A percentile compares a stretch with the other conserved stretches of the same genome.
Conservation (phyloP, 2,329 filamentous ascomycete genomes). For the Magnaporthiopsis incrustans region DNA sequence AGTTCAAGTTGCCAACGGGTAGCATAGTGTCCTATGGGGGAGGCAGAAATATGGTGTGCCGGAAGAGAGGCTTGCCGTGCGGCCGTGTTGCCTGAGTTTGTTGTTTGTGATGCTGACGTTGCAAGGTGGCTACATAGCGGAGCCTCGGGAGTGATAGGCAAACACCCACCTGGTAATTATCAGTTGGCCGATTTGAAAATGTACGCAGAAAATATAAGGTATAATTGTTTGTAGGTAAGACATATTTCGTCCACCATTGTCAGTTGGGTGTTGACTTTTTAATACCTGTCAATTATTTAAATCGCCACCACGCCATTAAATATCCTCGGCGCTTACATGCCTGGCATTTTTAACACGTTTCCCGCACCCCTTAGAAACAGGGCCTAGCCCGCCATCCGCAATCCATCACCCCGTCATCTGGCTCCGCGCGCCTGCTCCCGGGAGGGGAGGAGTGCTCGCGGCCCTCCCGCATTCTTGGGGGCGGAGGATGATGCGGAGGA, state of each 20-base stretch:
- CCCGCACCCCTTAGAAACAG: neutral
- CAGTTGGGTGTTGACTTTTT: too few species aligned
- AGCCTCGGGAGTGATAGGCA: neutral
- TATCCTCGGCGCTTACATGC: neutral
- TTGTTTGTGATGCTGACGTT: neutral
- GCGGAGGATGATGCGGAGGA: too few species aligned
- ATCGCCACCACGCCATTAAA: too few species aligned
- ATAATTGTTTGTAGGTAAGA: too few species aligned
- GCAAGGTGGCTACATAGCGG: too few species aligned
- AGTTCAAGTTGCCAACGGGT: neutral
- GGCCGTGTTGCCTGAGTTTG: too few species aligned
- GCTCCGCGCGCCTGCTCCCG: neutral
- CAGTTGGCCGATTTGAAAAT: neutral
- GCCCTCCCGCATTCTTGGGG: neutral
- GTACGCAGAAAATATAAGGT: too few species aligned
- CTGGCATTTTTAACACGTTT: neutral
- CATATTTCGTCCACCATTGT: too few species aligned
- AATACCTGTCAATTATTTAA: too few species aligned
- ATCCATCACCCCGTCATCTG: neutral
- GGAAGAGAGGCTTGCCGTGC: neutral
- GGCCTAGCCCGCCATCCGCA: neutral
- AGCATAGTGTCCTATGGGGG: neutral
- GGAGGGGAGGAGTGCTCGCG: neutral
- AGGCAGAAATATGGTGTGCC: neutral
- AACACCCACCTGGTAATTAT: neutral